Percentiles rank a stretch among this genome's conserved stretches.
Conservation (phyloP, 192 early-diverging fungal species). For the Phycomyces nitens region DNA sequence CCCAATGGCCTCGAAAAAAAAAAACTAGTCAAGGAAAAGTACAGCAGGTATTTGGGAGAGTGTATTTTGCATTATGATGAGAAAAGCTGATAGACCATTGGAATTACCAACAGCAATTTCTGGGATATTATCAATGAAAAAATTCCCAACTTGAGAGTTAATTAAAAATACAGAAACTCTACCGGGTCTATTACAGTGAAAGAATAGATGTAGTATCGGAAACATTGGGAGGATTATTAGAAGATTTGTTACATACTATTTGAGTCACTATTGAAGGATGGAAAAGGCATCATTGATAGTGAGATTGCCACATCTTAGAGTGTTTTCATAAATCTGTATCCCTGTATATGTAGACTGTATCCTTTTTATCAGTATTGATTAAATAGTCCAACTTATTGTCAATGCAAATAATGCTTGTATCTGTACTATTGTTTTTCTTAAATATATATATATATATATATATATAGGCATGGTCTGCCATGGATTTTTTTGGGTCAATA, state of each 20-base stretch:
- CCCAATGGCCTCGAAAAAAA: no score
- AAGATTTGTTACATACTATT: background rate
- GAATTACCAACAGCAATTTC: no score
- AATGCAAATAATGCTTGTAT: background rate
- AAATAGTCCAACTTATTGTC: conserved; percentile 3
- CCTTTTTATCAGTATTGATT: background rate
- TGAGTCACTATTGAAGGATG: background rate
- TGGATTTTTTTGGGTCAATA: background rate
- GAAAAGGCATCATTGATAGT: conserved; percentile 13
- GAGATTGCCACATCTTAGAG: conserved; percentile 9
- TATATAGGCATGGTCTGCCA: conserved; percentile 3
- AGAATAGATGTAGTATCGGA: no score
- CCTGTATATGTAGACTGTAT: background rate
- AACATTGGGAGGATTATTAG: background rate
- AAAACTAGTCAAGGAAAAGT: no score
- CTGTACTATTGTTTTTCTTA: background rate
- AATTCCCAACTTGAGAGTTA: no score
- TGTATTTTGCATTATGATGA: background rate
- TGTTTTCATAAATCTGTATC: background rate
- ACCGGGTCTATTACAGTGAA: no score
- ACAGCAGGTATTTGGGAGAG: no score
- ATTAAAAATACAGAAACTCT: no score
- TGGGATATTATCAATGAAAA: no score
- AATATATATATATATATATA: no score
- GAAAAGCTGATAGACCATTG: background rate